Conservation (phyloP, 345 rosid species). For the Eucalyptus urophylla region DNA sequence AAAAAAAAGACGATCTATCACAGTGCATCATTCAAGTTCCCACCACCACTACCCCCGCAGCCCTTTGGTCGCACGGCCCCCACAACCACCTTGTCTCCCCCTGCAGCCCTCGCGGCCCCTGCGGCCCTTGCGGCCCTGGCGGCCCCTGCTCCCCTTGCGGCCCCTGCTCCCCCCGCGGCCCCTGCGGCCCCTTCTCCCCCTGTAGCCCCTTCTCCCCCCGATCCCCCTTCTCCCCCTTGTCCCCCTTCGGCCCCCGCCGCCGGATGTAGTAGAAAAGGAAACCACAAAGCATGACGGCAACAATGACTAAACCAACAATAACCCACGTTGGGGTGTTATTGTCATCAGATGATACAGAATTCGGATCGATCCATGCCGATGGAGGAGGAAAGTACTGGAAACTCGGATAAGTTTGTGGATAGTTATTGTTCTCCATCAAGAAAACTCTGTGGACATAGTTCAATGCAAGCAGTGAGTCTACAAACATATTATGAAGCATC, state of each 20-base stretch:
- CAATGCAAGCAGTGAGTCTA: not conserved
- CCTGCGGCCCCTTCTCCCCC: rapidly evolving
- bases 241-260: rapidly evolving
- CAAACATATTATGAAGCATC: not conserved
- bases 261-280: not conserved
- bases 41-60: rapidly evolving
- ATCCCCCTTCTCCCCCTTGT: too few relatives aligned
- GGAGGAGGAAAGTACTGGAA: not conserved
- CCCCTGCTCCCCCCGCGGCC: rapidly evolving
- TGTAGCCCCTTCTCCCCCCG: too few relatives aligned
- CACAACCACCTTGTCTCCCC: rapidly evolving
- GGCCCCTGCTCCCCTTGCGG: too few relatives aligned
- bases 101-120: rapidly evolving
- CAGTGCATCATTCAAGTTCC: too few relatives aligned
- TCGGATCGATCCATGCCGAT: not conserved
- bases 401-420: not conserved
- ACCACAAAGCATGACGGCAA: not conserved
- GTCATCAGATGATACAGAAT: not conserved
- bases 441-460: not conserved
- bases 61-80: too few relatives aligned
- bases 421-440: not conserved
- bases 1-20: not conserved
- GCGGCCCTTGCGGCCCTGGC: too few relatives aligned
- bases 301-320: not conserved
- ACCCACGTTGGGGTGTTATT: not conserved